A percentile compares a stretch with the other conserved stretches of the same genome.
Evolutionary conservation across 1,284 basidiomycete species (phyloP).

Genomic region (Rhodotorula sp.): DNA sequence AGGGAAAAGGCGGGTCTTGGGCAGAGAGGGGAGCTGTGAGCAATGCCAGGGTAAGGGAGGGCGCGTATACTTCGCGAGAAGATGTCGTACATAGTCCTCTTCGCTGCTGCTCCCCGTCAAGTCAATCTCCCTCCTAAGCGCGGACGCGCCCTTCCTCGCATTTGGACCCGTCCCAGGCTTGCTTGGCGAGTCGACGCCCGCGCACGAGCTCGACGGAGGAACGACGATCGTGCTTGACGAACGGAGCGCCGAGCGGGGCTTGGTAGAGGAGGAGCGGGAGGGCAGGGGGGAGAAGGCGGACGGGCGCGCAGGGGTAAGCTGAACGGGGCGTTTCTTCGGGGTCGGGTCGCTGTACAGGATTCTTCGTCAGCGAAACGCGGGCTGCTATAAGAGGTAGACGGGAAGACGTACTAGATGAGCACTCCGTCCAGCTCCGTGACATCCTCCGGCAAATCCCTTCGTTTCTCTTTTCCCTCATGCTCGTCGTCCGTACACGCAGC

Average conservation of each 20-base stretch:
- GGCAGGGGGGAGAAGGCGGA: not conserved
- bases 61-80: too few relatives aligned
- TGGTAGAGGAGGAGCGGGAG: not conserved
- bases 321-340: conserved; percentile 29
- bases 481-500: conserved; percentile 1
- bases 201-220: not conserved
- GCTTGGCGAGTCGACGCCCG: not conserved
- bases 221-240: not conserved
- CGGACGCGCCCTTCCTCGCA: not conserved
- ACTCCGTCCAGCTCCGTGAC: conserved; percentile 29
- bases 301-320: not conserved
- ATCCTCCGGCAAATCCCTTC: conserved; percentile 8
- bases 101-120: conserved; percentile 27
- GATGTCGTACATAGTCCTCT: not conserved
- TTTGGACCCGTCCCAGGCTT: too few relatives aligned
- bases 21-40: not conserved
- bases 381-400: too few relatives aligned
- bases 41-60: too few relatives aligned
- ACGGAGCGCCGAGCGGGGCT: too few relatives aligned
- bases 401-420: conserved; percentile 22
- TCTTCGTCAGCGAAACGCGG: not conserved
- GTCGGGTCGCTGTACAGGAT: conserved; percentile 28
- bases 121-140: conserved; percentile 18
- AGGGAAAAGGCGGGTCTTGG: not conserved
- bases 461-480: not conserved